Evolutionary conservation across 768 basidiomycete genomes (phyloP).

Genomic region (Goffeauzyma gilvescens): DNA sequence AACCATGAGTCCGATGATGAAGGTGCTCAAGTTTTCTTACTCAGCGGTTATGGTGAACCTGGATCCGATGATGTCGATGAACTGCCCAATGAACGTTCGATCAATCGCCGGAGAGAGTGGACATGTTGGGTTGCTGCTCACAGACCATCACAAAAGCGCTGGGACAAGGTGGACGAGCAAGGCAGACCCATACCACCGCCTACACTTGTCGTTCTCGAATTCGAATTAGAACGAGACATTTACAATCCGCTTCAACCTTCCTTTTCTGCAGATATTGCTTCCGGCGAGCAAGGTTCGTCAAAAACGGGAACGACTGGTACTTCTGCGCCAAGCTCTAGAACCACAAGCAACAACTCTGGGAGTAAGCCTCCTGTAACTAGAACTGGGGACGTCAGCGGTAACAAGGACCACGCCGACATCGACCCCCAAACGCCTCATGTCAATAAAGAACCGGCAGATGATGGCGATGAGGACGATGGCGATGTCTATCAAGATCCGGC

Average conservation of each 20-base stretch:
- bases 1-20: constrained; percentile 36
- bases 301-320: too few species aligned
- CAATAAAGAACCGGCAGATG: constrained; percentile 10
- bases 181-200: constrained; percentile 39
- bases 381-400: too few species aligned
- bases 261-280: too few species aligned
- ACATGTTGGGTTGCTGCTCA: constrained; percentile 32
- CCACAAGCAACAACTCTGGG: too few species aligned
- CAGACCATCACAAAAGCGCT: constrained; percentile 22
- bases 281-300: too few species aligned
- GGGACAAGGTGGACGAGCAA: constrained; percentile 18
- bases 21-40: constrained; percentile 38
- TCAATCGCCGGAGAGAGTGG: constrained; percentile 24
- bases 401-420: too few species aligned
- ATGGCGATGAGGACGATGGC: constrained; percentile 18
- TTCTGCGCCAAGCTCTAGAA: too few species aligned
- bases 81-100: constrained; percentile 4
- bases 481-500: constrained; percentile 37
- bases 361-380: too few species aligned
- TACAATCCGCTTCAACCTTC: constrained; percentile 53
- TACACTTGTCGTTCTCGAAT: constrained; percentile 50
- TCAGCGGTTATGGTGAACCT: constrained; percentile 53
- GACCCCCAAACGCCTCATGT: constrained; percentile 16
- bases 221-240: constrained; percentile 53
- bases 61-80: constrained; percentile 34